Evolutionary conservation across 1,139 yeast species (phyloP), one percentile per base, ranked within the genome.

Genomic region (Torulaspora pretoriensis): DNA sequence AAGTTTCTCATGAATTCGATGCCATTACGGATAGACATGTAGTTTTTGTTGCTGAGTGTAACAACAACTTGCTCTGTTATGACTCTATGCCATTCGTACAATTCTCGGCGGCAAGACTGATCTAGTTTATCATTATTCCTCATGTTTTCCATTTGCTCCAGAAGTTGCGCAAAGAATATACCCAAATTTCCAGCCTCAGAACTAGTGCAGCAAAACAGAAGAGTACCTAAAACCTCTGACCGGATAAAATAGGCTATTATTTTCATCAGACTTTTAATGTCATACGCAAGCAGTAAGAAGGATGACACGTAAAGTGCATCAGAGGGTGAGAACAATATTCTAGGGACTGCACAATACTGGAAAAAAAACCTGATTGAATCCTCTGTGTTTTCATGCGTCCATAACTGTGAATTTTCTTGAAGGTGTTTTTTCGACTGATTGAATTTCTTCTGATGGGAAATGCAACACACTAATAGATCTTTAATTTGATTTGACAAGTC

Each of bases 131-230:
- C 49, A 16, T 38, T 17, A 26, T 40, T 34, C 51, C 68, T 57
- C 26, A 53, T 37, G 12, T 43, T 38, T 48, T 67, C 67, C 16
- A 83, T 68, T 13, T 65, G 68, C 6, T 64, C 69, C 33, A 89
- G 66, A 1, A 85, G 52, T 35, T 78, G 80, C 10, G 80, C 73
- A 55, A 80, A 76, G 55, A 90, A 89, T 19, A 87, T 65, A 1
- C 96, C 96, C 35, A 88, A 63, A 60, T 86, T 85, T 57, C 89
- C 96, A 0, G 95, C 81, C 60, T 90, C 96, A 6, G 74, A 65
- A 1, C 88, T 76, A 0, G 96, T 85, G 42, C 81, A 76, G 1
- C 94, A 80, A 56, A 78, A 82, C 14, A 89, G 61, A 0, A 87
- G 74, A 2, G 83, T 78, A 48, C 74, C 74, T 23, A 85, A 63